Conservation (phyloP, 208 protist genomes). For the Acanthamoeba healyi region DNA sequence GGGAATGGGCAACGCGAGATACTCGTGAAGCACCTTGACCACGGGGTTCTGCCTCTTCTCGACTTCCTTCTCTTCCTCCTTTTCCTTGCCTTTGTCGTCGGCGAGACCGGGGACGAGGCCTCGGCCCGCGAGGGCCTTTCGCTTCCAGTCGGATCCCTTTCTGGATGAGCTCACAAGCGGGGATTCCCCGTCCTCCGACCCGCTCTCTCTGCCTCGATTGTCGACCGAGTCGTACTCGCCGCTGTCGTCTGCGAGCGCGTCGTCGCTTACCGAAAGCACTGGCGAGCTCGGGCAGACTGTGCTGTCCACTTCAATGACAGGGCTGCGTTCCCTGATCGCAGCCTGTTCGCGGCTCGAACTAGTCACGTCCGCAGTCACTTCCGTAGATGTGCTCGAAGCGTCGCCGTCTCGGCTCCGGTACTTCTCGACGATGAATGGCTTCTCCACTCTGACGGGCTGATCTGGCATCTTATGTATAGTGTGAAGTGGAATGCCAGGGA, state of each 20-base stretch:
- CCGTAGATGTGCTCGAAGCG: background rate
- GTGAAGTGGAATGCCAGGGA: conserved; percentile 60
- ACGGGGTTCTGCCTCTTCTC: conserved; percentile 37
- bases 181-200: background rate
- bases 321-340: background rate
- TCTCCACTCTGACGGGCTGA: background rate
- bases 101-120: background rate
- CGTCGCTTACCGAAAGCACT: background rate
- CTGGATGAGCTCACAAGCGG: background rate
- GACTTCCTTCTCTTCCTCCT: background rate
- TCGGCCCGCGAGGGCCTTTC: background rate
- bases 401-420: background rate
- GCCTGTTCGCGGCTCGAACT: background rate
- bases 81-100: background rate
- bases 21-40: conserved; percentile 31
- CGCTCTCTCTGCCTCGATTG: background rate
- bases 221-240: background rate
- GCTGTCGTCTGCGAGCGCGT: background rate
- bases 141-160: background rate
- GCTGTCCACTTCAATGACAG: background rate
- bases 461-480: conserved; percentile 65
- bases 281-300: background rate
- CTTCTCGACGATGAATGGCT: background rate
- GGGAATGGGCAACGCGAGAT: conserved; percentile 8
- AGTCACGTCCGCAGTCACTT: background rate